Percentiles rank a stretch among this genome's conserved stretches.
phyloP scores from a whole-genome alignment of 176 grass and related monocot species.

The Tillandsia leiboldiana region DNA sequence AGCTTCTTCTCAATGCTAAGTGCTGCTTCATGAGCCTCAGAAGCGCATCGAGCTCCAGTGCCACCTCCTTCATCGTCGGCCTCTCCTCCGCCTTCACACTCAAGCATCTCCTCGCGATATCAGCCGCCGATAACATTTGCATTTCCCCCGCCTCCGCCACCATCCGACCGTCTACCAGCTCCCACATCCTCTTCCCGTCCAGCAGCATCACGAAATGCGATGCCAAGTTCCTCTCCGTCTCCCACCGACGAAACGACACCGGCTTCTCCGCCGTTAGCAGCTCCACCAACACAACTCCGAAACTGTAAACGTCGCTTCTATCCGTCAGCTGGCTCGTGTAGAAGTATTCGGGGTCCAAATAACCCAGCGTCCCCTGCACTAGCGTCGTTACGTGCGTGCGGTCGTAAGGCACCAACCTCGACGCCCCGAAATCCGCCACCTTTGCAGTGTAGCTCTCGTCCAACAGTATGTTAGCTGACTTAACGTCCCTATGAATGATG shows the following conservation, averaged over 20 bases:
- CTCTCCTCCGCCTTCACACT: conserved; percentile 4
- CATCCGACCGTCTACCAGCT: neutral
- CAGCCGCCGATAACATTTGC: neutral
- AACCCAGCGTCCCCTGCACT: conserved; percentile 50
- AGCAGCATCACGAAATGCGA: neutral
- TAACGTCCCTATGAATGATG: conserved; percentile 52
- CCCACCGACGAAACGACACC: neutral
- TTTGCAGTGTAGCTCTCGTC: conserved; percentile 39
- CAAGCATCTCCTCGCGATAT: conserved; percentile 14
- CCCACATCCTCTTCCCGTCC: neutral
- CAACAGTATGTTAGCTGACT: conserved; percentile 51
- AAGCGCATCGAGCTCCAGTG: neutral
- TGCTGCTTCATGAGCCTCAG: conserved; percentile 4
- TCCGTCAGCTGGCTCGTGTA: conserved; percentile 47
- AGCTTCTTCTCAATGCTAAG: too few relatives aligned
- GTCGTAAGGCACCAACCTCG: conserved; percentile 35
- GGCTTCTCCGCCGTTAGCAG: conserved; percentile 28
- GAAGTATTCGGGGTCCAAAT: conserved; percentile 62
- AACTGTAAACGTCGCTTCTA: conserved; percentile 66
- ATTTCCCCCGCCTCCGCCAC: neutral
- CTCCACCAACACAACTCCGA: conserved; percentile 45
- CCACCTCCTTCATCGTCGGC: conserved; percentile 17
- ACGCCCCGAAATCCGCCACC: conserved; percentile 60
- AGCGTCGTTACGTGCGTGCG: conserved; percentile 57
- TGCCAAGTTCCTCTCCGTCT: neutral